Evolutionary conservation across 1,139 yeast genomes (phyloP), one percentile per base, ranked within the genome.

Genomic region (Debaryomyces sp.): DNA sequence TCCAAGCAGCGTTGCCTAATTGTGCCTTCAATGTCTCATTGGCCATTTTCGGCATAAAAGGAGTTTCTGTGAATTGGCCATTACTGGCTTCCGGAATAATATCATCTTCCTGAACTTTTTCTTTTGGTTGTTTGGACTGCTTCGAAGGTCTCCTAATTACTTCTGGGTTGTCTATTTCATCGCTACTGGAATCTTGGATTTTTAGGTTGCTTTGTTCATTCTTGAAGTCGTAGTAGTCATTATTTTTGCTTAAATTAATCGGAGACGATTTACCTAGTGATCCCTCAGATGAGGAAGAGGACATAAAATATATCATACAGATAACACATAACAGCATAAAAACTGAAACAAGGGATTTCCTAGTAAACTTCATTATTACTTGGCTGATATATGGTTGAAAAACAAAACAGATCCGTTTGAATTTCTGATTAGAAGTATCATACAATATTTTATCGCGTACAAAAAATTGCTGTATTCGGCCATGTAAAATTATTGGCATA

Each of bases 1-100:
- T 88, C 99, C 99, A 94, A 0, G 96, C 85, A 0, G 98, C 88
- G 49, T 89, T 79, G 1, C 99, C 99, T 13, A 87, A 75, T 58
- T 86, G 87, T 0, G 89, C 90, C 57, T 80, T 81, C 47, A 80
- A 66, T 0, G 85, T 73, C 64, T 77, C 75, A 66, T 75, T 63
- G 36, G 87, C 88, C 95, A 91, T 88, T 54, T 87, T 81, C 12
- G 95, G 94, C 97, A 91, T 91, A 57, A 91, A 88, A 4, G 90
- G 87, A 13, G 73, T 67, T 29, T 71, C 76, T 1, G 77, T 73
- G 49, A 64, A 58, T 6, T 60, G 66, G 9, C 41, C 23, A 22
- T n/a, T 21, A 6, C 32, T 6, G 2, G 27, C 32, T 17, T 33
- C 44, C n/a, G 21, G 44, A 41, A 29, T 35, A 6, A 23, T 21